These are phyloP conservation scores for Geotrichum histeridarum DNA, from an alignment of 1,139 yeast genomes.

Conservation along the genomic window DNA sequence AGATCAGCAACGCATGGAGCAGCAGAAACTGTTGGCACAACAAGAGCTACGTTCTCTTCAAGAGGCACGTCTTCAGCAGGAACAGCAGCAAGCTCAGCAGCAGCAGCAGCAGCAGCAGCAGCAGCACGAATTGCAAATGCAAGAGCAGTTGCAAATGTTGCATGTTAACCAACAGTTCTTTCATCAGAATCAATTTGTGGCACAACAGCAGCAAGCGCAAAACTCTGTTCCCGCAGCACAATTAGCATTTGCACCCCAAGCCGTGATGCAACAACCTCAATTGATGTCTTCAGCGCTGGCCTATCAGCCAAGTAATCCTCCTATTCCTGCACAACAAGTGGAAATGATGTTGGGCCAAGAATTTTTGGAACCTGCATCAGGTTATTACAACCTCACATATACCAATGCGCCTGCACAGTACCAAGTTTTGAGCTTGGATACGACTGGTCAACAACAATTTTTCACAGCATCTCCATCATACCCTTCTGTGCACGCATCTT, in stretches of 20 bases:
- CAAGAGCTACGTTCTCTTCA: constrained; percentile 2
- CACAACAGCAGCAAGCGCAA: constrained; percentile 4
- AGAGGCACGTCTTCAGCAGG: constrained; percentile 21
- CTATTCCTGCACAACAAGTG: background rate
- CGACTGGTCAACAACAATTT: constrained; percentile 3
- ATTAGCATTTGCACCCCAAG: background rate
- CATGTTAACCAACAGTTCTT: constrained; percentile 5
- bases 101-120: constrained; percentile 3
- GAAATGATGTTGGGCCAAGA: background rate
- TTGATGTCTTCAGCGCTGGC: background rate
- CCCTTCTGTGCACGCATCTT: background rate
- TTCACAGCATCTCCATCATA: constrained; percentile 1
- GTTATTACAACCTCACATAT: background rate
- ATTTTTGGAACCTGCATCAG: background rate
- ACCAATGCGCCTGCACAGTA: constrained; percentile 1
- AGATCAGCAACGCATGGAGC: background rate
- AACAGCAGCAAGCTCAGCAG: constrained; percentile 43
- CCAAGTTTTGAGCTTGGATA: background rate
- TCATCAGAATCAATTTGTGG: constrained; percentile 6
- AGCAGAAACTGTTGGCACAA: background rate
- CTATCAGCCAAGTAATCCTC: background rate
- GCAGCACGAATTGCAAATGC: constrained; percentile 21
- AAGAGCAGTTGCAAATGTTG: constrained; percentile 3
- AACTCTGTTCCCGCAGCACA: background rate
- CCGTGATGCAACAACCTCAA: constrained; percentile 1